A percentile compares a stretch with the other conserved stretches of the same genome.
Evolutionary conservation across 257 asterid species (phyloP).

Genomic region (Capsicum chinense): DNA sequence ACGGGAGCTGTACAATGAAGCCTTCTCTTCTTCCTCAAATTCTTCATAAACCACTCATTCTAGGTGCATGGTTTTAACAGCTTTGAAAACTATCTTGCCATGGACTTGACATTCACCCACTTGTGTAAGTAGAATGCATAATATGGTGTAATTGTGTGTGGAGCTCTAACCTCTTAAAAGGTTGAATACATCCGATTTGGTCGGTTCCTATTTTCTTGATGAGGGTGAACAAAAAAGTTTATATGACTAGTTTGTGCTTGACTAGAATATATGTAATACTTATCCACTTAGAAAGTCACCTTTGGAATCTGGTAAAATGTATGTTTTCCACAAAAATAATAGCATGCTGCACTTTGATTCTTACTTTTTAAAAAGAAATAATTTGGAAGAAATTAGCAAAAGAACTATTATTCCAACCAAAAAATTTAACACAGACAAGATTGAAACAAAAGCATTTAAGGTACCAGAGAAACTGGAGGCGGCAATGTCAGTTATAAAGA

Average conservation of each 20-base stretch:
- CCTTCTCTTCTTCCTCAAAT: too few species aligned
- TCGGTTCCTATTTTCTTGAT: neutral
- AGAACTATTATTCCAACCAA: neutral
- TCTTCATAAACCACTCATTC: neutral
- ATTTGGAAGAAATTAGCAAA: neutral
- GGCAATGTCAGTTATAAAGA: neutral
- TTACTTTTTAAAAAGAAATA: neutral
- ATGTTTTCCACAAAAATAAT: neutral
- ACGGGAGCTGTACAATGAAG: too few species aligned
- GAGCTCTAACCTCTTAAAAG: neutral
- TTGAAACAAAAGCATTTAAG: neutral
- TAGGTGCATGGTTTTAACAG: neutral
- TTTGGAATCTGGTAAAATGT: neutral
- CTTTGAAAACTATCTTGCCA: neutral
- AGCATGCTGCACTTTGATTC: neutral
- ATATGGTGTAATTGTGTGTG: neutral
- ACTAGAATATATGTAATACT: constrained; percentile 3
- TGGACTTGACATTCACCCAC: neutral
- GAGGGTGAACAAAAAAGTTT: neutral
- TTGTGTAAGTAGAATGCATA: neutral
- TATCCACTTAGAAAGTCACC: neutral
- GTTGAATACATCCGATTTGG: neutral
- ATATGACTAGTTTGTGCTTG: neutral
- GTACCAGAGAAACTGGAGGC: constrained; percentile 2
- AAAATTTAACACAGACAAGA: neutral